Evolutionary conservation across 2,329 filamentous ascomycete genomes (phyloP).

Genomic region (Drechslera avenae): DNA sequence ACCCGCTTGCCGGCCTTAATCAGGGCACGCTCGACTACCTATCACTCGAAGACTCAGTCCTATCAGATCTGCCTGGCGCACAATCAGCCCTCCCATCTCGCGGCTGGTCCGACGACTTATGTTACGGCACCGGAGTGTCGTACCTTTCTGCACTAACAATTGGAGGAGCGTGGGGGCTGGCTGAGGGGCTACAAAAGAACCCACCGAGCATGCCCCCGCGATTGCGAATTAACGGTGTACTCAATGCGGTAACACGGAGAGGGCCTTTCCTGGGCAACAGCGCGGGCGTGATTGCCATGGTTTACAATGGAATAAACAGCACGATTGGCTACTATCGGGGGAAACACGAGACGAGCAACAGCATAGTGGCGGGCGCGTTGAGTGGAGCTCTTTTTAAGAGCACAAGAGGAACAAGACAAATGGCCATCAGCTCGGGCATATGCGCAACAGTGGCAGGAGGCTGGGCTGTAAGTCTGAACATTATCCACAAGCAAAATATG

Average conservation of each 20-base stretch:
- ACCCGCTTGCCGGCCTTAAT: constrained; percentile 92
- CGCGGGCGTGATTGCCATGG: constrained; percentile 91
- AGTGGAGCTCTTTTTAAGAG: constrained; percentile 98
- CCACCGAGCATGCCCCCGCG: constrained; percentile 78
- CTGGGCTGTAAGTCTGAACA: constrained; percentile 72
- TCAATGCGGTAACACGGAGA: constrained; percentile 91
- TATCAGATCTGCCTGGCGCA: constrained; percentile 83
- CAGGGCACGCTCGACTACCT: constrained; percentile 94
- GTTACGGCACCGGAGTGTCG: constrained; percentile 94
- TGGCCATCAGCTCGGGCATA: constrained; percentile 92
- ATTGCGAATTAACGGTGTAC: constrained; percentile 87
- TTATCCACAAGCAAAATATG: neutral
- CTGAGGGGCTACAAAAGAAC: constrained; percentile 80
- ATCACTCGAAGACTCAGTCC: constrained; percentile 85
- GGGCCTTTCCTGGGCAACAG: constrained; percentile 97
- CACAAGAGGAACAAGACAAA: constrained; percentile 84
- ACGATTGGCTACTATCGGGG: constrained; percentile 48
- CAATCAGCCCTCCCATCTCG: constrained; percentile 90
- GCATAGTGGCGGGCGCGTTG: constrained; percentile 79
- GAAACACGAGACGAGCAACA: constrained; percentile 78
- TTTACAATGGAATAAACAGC: constrained; percentile 77
- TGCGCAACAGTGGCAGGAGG: constrained; percentile 82
- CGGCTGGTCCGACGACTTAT: constrained; percentile 97
- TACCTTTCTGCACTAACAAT: constrained; percentile 86
- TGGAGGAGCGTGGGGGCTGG: constrained; percentile 90